A percentile compares a stretch with the other conserved stretches of the same genome.
Evolutionary conservation across 805 yeast species (phyloP).

Genomic region (Wickerhamomyces alni): DNA sequence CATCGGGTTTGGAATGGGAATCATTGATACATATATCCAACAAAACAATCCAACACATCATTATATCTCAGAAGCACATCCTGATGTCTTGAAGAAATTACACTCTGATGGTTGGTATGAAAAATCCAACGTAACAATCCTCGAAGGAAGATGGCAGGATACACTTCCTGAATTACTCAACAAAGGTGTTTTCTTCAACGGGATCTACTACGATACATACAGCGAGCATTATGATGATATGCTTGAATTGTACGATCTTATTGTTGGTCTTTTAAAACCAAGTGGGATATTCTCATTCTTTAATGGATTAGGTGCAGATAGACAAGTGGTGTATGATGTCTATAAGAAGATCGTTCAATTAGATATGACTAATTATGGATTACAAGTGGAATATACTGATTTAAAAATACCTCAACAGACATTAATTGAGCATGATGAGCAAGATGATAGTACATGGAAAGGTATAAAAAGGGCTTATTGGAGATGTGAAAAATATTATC

Average conservation of each 20-base stretch:
- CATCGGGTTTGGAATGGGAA: slow-evolving; percentile 97
- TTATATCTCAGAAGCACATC: slow-evolving; percentile 92
- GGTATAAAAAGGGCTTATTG: slow-evolving; percentile 59
- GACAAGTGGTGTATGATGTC: slow-evolving; percentile 73
- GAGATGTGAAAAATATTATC: slow-evolving; percentile 64
- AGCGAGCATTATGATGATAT: slow-evolving; percentile 88
- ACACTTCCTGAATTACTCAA: slow-evolving; percentile 59
- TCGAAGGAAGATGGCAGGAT: slow-evolving; percentile 94
- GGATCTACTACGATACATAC: slow-evolving; percentile 90
- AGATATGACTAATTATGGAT: slow-evolving; percentile 76
- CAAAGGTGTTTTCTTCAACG: slow-evolving; percentile 72
- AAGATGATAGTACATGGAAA: slow-evolving; percentile 49
- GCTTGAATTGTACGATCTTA: slow-evolving; percentile 74
- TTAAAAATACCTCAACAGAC: slow-evolving; percentile 41
- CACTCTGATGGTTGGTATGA: slow-evolving; percentile 77
- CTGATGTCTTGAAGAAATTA: slow-evolving; percentile 73
- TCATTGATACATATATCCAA: slow-evolving; percentile 77
- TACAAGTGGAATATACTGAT: slow-evolving; percentile 50
- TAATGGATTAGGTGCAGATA: slow-evolving; percentile 84
- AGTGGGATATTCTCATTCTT: slow-evolving; percentile 85
- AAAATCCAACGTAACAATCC: slow-evolving; percentile 60
- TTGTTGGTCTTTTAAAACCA: slow-evolving; percentile 78
- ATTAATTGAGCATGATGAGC: slow-evolving; percentile 26
- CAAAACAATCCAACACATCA: slow-evolving; percentile 54
- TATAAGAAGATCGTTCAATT: slow-evolving; percentile 76